Evolutionary conservation across 2,329 filamentous ascomycete genomes (phyloP).

Genomic region (Exophiala phaeomuriformis): DNA sequence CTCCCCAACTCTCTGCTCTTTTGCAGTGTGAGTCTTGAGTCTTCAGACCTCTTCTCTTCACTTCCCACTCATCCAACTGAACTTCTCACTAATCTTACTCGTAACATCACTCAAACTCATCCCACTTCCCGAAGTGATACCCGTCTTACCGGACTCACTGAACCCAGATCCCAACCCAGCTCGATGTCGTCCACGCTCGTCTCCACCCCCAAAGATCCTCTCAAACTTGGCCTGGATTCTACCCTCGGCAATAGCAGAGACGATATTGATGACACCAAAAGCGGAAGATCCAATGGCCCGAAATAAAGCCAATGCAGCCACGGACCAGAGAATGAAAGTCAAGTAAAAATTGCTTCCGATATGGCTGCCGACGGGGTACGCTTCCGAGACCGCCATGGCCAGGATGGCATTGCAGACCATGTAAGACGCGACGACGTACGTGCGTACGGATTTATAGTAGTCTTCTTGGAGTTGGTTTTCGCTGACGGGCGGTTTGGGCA

Average conservation of each 20-base stretch:
- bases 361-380: slow-evolving; percentile 65
- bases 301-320: slow-evolving; percentile 80
- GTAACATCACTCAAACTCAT: slow-evolving; percentile 22
- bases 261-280: slow-evolving; percentile 73
- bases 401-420: slow-evolving; percentile 86
- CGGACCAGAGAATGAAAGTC: slow-evolving; percentile 85
- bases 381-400: slow-evolving; percentile 85
- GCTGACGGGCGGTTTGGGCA: slow-evolving; percentile 53
- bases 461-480: slow-evolving; percentile 91
- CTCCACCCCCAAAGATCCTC: slow-evolving; percentile 24
- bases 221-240: slow-evolving; percentile 53
- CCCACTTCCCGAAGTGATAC: slow-evolving; percentile 14
- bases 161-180: slow-evolving; percentile 17
- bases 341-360: slow-evolving; percentile 76
- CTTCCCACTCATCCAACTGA: slow-evolving; percentile 18
- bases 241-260: slow-evolving; percentile 83
- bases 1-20: too few relatives aligned
- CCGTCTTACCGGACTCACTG: slow-evolving; percentile 23
- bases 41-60: neutral
- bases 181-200: slow-evolving; percentile 21
- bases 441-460: slow-evolving; percentile 94
- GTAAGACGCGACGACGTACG: slow-evolving; percentile 96
- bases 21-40: too few relatives aligned
- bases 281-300: slow-evolving; percentile 72
- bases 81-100: slow-evolving; percentile 24